Conservation (phyloP, 208 protist genomes). For the Trypanosoma brucei region DNA sequence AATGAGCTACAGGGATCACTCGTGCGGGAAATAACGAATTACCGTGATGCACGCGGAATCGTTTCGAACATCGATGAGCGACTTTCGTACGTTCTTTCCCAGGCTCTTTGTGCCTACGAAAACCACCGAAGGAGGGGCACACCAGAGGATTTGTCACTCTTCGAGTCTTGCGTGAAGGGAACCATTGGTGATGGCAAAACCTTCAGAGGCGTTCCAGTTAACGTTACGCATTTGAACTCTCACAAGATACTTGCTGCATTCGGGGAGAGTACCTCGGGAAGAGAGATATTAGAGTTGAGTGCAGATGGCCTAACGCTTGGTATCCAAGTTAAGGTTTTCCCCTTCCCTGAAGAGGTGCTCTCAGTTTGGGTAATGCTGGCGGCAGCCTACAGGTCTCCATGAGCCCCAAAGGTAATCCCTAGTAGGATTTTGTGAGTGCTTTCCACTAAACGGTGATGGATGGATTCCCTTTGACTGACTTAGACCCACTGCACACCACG, state of each 20-base stretch:
- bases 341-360: slow-evolving; percentile 77
- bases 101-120: slow-evolving; percentile 85
- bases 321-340: slow-evolving; percentile 72
- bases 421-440: background rate
- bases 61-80: slow-evolving; percentile 70
- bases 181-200: slow-evolving; percentile 81
- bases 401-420: background rate
- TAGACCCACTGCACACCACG: no score
- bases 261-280: slow-evolving; percentile 44
- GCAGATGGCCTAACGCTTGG: slow-evolving; percentile 71
- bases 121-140: slow-evolving; percentile 40
- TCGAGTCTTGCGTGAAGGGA: slow-evolving; percentile 82
- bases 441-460: no score
- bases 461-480: no score
- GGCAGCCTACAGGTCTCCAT: slow-evolving; percentile 51
- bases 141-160: slow-evolving; percentile 53
- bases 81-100: slow-evolving; percentile 72
- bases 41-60: slow-evolving; percentile 75
- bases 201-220: slow-evolving; percentile 88
- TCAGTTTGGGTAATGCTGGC: slow-evolving; percentile 91
- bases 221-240: slow-evolving; percentile 73
- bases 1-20: slow-evolving; percentile 51
- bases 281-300: slow-evolving; percentile 80
- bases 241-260: slow-evolving; percentile 66
- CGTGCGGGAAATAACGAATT: slow-evolving; percentile 31